These are phyloP conservation scores for Wickerhamiella cacticola DNA, from an alignment of 805 yeast genomes.

Conservation along the genomic window DNA sequence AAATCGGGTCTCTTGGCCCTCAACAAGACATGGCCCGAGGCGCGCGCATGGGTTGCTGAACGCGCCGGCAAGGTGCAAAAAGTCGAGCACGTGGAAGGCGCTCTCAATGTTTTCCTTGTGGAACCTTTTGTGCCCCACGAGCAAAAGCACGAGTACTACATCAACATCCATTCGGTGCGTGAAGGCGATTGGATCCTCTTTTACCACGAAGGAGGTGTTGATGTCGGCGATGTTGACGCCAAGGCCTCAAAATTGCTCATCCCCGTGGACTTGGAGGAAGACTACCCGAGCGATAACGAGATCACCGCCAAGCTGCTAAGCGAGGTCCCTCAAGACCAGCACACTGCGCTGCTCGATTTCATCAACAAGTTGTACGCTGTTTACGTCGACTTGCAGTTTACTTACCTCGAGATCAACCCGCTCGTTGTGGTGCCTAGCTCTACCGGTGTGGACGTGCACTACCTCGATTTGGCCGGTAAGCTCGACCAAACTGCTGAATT, in stretches of 20 bases:
- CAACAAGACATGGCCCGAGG: conserved; percentile 35
- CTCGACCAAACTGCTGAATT: conserved; percentile 39
- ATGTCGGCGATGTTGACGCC: conserved; percentile 38
- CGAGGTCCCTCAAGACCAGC: conserved; percentile 33
- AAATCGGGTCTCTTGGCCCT: conserved; percentile 35
- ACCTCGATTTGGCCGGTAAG: conserved; percentile 38
- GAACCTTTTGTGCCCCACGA: conserved; percentile 40
- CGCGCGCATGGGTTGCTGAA: conserved; percentile 34
- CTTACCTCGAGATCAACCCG: conserved; percentile 38
- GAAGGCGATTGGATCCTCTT: conserved; percentile 39
- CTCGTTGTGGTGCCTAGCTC: conserved; percentile 34
- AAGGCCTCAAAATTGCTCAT: conserved; percentile 35
- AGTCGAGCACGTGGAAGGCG: conserved; percentile 34
- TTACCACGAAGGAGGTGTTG: conserved; percentile 40
- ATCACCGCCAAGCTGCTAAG: conserved; percentile 29
- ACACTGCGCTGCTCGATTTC: conserved; percentile 33
- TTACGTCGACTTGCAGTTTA: conserved; percentile 37
- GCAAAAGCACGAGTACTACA: conserved; percentile 36
- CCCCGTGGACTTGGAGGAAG: conserved; percentile 33
- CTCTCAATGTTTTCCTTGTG: conserved; percentile 33
- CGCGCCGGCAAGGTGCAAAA: conserved; percentile 33
- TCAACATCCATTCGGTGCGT: conserved; percentile 38
- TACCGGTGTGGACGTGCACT: conserved; percentile 33
- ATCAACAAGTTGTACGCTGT: conserved; percentile 38
- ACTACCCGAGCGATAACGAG: conserved; percentile 32